A percentile compares a stretch with the other conserved stretches of the same genome.
Evolutionary conservation across 2,329 filamentous ascomycete species (phyloP).

Genomic region (Cercospora sesami): DNA sequence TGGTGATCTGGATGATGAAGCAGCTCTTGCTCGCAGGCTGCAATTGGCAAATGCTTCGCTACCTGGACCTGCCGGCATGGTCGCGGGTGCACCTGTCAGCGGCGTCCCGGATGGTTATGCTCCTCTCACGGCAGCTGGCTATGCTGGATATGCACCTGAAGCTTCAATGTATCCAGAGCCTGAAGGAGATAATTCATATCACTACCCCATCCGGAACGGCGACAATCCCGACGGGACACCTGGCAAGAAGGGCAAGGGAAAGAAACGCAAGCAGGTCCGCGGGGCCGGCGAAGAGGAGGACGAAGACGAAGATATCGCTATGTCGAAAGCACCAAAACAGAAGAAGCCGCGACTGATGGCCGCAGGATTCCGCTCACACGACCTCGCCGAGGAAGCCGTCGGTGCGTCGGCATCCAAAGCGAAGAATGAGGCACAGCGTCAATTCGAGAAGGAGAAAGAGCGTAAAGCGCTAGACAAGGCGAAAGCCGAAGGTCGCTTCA

Average conservation of each 20-base stretch:
- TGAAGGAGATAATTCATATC: conserved; percentile 30
- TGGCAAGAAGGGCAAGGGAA: conserved; percentile 13
- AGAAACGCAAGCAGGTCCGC: conserved; percentile 30
- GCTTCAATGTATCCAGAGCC: conserved; percentile 37
- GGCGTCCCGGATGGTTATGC: conserved; percentile 36
- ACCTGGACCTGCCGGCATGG: conserved; percentile 35
- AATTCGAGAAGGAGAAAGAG: conserved; percentile 52
- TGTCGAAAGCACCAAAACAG: conserved; percentile 38
- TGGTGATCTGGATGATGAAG: conserved; percentile 31
- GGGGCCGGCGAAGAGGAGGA: conserved; percentile 31
- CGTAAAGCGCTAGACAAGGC: conserved; percentile 43
- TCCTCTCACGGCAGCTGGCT: conserved; percentile 33
- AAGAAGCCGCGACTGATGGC: conserved; percentile 39
- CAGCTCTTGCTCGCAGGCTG: conserved; percentile 33
- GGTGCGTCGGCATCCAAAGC: conserved; percentile 31
- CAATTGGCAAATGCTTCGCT: conserved; percentile 35
- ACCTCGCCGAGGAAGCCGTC: conserved; percentile 33
- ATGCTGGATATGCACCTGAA: conserved; percentile 34
- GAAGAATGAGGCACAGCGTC: conserved; percentile 48
- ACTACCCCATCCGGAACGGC: conserved; percentile 30
- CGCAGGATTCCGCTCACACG: conserved; percentile 36
- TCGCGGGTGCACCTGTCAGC: conserved; percentile 30
- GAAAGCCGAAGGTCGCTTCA: conserved; percentile 47
- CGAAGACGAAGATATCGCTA: conserved; percentile 40
- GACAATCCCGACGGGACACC: conserved; percentile 35